phyloP scores from a whole-genome alignment of 1,139 yeast genomes.

The Sugiyamaella sp. region DNA sequence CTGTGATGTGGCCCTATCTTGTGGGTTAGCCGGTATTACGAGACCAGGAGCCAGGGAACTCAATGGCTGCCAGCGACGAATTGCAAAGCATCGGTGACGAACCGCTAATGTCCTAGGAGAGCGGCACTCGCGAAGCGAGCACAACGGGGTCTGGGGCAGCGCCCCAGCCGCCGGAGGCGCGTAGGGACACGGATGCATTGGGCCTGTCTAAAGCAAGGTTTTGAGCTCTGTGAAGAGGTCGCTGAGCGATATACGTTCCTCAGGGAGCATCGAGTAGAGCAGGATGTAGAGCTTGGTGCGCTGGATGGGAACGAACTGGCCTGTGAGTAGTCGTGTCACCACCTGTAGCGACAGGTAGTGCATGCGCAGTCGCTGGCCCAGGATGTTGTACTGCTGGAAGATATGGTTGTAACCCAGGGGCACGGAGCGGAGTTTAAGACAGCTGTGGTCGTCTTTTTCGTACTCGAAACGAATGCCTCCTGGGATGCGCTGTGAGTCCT shows the following conservation, averaged over 20 bases:
- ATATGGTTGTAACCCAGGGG: constrained; percentile 51
- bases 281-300: constrained; percentile 51
- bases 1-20: no score
- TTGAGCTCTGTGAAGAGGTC: constrained; percentile 29
- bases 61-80: no score
- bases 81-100: no score
- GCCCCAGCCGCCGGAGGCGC: not conserved
- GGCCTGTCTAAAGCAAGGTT: constrained; percentile 3
- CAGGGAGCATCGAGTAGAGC: constrained; percentile 55
- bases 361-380: constrained; percentile 46
- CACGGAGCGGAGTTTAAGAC: constrained; percentile 45
- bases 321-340: constrained; percentile 47
- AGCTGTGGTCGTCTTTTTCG: constrained; percentile 21
- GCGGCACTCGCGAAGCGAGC: not conserved
- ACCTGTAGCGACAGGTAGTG: constrained; percentile 51
- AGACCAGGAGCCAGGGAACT: no score
- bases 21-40: no score
- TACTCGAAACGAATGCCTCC: constrained; percentile 68
- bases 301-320: constrained; percentile 52
- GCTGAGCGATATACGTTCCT: constrained; percentile 37
- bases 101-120: no score
- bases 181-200: no score
- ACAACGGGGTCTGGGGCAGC: not conserved
- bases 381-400: constrained; percentile 52
- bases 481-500: constrained; percentile 85